Conservation (phyloP, 306 rosid species). For the cucumber (Cucumis sativus) region Cucumber_9930_V3 NC_026657.2:7086501-7087000, state of each 20-base stretch:
- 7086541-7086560: slow-evolving; percentile 16
- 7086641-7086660: slow-evolving; percentile 19
- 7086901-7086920: background rate
- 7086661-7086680: slow-evolving; percentile 30
- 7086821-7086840: background rate
- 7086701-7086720: slow-evolving; percentile 20
- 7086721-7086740: slow-evolving; percentile 7
- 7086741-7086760: background rate
- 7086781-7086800: background rate
- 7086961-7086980: background rate
- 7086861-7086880: background rate
- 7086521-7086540: slow-evolving; percentile 17
- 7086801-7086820: background rate
- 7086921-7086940: background rate
- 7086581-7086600: slow-evolving; percentile 20
- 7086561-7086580: slow-evolving; percentile 23
- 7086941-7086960: background rate
- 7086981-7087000: background rate
- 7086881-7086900: slow-evolving; percentile 4
- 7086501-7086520: slow-evolving; percentile 3
- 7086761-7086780: background rate
- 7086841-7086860: background rate
- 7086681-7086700: slow-evolving; percentile 33
- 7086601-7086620: slow-evolving; percentile 33
- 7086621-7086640: slow-evolving; percentile 28